Evolutionary conservation across 495 filamentous ascomycete species (phyloP), one percentile per base, ranked within the genome.

Genomic region (Tricharina praecox): DNA sequence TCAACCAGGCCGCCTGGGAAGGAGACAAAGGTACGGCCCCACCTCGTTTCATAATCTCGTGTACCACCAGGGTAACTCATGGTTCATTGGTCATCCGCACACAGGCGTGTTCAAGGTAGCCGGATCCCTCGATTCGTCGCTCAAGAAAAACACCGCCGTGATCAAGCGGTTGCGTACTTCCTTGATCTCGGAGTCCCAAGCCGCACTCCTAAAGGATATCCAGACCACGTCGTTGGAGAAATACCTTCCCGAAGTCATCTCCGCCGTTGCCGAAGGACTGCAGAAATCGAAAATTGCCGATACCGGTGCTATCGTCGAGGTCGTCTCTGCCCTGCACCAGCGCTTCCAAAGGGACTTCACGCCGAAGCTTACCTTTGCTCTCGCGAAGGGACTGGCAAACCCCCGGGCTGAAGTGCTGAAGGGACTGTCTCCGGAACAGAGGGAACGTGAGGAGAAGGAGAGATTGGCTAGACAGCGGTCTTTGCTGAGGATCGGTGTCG

Each of bases 101-200:
- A n/a, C 55, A 94, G 88, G 82, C 68, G 65, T 92, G 25, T 92
- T 93, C 61, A 71, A 76, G 26, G 76, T 87, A 50, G 74, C 70
- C 63, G 71, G 74, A 48, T 82, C 85, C 21, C 79, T 99, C 51
- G 92, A 99, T 63, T 93, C 92, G 15, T 88, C 87, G 24, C 72
- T 99, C 56, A 96, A 94, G 70, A 99, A 96, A 66, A 99, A 99
- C 59, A 99, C 90, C 10, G 87, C 88, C 49, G 95, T 96, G 64
- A 99, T 99, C 63, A 95, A 94, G 64, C 81, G 92, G 45, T 71
- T 96, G 26, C 83, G 90, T 28, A 94, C 90, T 23, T 82, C 85
- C 33, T 79, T 96, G 50, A 85, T 76, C 48, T 68, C 82, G 40
- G 71, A 83, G 41, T 79, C 81, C 36, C 72, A 83, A 33, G 68